Evolutionary conservation across 1,284 basidiomycete genomes (phyloP), one percentile per base, ranked within the genome.

Genomic region (Sanghuangporus sanghuang): DNA sequence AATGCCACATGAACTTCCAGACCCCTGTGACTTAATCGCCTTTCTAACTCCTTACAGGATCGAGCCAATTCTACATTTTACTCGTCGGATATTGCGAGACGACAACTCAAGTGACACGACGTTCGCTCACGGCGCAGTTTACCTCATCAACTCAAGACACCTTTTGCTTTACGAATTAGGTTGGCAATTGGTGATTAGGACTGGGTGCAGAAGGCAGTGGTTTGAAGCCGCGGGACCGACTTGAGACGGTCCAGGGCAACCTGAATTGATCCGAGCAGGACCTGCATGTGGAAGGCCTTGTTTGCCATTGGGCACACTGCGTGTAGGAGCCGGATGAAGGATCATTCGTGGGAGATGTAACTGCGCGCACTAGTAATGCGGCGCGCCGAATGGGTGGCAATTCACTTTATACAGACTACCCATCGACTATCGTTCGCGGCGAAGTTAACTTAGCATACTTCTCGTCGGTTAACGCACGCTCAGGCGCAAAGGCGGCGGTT

Each of bases 161-260:
- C 3, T 32, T 32, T 32, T 32, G 27, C 27, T 32, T 32, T 32
- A 3, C 27, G 27, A 32, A 32, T 32, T 3, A 32, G 27, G 27
- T 3, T 32, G 27, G 42, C 23, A n/a, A 44, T 4, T 44, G 42
- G 42, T 7, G 11, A 80, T 81, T 78, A 81, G 79, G 80, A 75
- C 81, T 78, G 79, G 78, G 79, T 77, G 70, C 72, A 71, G 81
- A 74, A 77, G 79, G 80, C 79, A 75, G 77, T 74, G 73, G 66
- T 62, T 64, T 67, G 70, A 74, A 72, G 71, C 72, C 69, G 64
- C 64, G 67, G 74, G 72, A 71, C 69, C 68, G 57, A 66, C 70
- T 69, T 65, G 67, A 73, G 69, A 74, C 73, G 74, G 71, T 70
- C 72, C 62, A 69, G 73, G 74, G 71, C 68, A 70, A 71, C 72